A percentile compares a stretch with the other conserved stretches of the same genome.
Evolutionary conservation across 2,329 filamentous ascomycete genomes (phyloP).

Genomic region (Trichothecium sympodiale): DNA sequence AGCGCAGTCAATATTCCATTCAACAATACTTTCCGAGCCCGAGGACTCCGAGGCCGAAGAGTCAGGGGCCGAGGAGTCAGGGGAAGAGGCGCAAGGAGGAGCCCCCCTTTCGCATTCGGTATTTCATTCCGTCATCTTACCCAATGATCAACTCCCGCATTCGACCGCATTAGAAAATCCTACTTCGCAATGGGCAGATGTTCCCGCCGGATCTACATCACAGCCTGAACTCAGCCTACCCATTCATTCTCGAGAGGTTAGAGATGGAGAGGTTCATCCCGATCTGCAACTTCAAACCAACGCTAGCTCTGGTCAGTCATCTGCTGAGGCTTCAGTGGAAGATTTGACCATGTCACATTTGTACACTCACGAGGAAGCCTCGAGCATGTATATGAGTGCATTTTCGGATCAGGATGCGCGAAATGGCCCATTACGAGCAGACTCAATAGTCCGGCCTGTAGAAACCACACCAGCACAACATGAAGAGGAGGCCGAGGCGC

Average conservation of each 20-base stretch:
- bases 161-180: constrained; percentile 2
- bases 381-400: constrained; percentile 80
- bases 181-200: not conserved
- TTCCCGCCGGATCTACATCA: not conserved
- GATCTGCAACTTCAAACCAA: constrained; percentile 2
- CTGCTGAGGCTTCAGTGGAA: constrained; percentile 15
- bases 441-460: too few relatives aligned
- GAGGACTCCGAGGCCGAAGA: constrained; percentile 1
- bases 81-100: too few relatives aligned
- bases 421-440: constrained; percentile 9
- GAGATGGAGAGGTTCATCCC: not conserved
- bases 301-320: constrained; percentile 8
- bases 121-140: constrained; percentile 16
- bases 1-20: constrained; percentile 6
- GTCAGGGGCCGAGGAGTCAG: too few relatives aligned
- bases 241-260: too few relatives aligned
- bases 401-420: constrained; percentile 36
- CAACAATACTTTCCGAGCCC: constrained; percentile 4
- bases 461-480: too few relatives aligned
- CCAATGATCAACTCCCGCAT: not conserved
- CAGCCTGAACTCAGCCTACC: not conserved
- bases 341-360: constrained; percentile 55
- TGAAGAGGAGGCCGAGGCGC: not conserved
- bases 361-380: constrained; percentile 69
- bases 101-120: constrained; percentile 8